Evolutionary conservation across 169 alveolate genomes (phyloP).

Genomic region (Eimeria nieschulzi): DNA sequence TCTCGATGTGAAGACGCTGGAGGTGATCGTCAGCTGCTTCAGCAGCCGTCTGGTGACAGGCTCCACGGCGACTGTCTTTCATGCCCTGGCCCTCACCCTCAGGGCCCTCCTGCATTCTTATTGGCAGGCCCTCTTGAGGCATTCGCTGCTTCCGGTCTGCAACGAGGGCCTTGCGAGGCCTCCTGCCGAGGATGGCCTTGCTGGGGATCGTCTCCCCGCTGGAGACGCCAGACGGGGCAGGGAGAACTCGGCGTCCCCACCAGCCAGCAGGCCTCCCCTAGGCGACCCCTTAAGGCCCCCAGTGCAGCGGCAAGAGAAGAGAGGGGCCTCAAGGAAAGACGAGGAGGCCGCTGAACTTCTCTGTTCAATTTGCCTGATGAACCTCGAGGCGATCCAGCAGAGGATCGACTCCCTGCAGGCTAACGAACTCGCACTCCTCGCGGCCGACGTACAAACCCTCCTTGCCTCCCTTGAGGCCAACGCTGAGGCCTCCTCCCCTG

Average conservation of each 20-base stretch:
- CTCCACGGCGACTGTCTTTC: not conserved
- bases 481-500: not conserved
- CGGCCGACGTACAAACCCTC: not conserved
- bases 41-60: slow-evolving; percentile 27
- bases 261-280: no score
- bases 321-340: not conserved
- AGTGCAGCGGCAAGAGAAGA: no score
- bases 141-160: not conserved
- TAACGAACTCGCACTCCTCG: not conserved
- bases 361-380: not conserved
- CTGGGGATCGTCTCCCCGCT: not conserved
- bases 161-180: not conserved
- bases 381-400: not conserved
- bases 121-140: not conserved
- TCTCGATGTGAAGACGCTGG: not conserved
- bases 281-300: no score
- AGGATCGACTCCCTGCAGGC: slow-evolving; percentile 2
- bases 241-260: not conserved
- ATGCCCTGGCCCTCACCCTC: not conserved
- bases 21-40: slow-evolving; percentile 28
- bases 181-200: not conserved
- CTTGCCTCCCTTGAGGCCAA: not conserved
- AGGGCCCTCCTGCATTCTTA: slow-evolving; percentile 18
- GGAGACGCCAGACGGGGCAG: not conserved
- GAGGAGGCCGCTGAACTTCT: not conserved